Evolutionary conservation across 805 yeast species (phyloP).

Genomic region (Yarrowia osloensis): DNA sequence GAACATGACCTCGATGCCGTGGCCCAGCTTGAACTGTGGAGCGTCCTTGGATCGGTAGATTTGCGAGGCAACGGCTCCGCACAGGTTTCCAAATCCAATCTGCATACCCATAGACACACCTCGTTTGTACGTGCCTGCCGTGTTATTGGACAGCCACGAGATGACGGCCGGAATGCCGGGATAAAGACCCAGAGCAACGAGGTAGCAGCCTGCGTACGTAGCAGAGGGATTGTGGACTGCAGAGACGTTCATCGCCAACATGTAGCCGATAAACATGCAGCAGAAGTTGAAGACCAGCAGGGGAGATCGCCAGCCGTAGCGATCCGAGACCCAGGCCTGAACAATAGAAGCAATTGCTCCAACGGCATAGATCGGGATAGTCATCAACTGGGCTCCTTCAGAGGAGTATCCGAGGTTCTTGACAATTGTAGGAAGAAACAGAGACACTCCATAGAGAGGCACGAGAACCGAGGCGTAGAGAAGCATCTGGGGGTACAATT

Average conservation of each 20-base stretch:
- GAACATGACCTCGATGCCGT: constrained; percentile 52
- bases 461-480: constrained; percentile 56
- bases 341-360: constrained; percentile 42
- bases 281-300: constrained; percentile 37
- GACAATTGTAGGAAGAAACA: constrained; percentile 59
- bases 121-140: constrained; percentile 58
- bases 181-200: constrained; percentile 55
- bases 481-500: constrained; percentile 53
- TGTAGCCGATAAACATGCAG: constrained; percentile 44
- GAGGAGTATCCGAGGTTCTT: constrained; percentile 59
- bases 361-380: constrained; percentile 50
- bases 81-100: constrained; percentile 65
- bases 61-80: constrained; percentile 60
- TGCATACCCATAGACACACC: constrained; percentile 56
- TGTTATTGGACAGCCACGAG: constrained; percentile 60
- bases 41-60: constrained; percentile 55
- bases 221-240: constrained; percentile 33
- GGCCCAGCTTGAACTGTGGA: constrained; percentile 57
- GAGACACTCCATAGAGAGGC: constrained; percentile 63
- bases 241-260: constrained; percentile 50
- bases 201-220: constrained; percentile 57
- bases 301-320: constrained; percentile 41
- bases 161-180: constrained; percentile 60
- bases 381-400: constrained; percentile 52
- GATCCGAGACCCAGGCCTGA: constrained; percentile 38